Conservation (phyloP, 495 filamentous ascomycete genomes). For the Neurospora hispaniola region DNA sequence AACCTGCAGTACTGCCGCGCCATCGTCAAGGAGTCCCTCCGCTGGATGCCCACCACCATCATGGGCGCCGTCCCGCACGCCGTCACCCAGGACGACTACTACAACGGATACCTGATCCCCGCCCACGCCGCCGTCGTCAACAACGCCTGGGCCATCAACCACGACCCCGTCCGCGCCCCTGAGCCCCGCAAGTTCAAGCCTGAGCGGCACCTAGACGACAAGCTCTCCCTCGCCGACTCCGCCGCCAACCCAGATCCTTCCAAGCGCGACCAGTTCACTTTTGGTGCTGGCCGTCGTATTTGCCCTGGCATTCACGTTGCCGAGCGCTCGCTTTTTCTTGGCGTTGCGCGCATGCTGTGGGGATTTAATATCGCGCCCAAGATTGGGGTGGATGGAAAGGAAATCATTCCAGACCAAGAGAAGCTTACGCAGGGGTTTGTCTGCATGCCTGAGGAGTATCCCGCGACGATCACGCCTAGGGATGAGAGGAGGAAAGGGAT, state of each 20-base stretch:
- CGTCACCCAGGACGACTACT: conserved; percentile 39
- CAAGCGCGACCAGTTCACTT: conserved; percentile 38
- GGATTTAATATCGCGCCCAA: conserved; percentile 37
- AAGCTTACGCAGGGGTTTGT: conserved; percentile 34
- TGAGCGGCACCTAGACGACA: conserved; percentile 19
- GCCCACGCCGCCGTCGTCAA: conserved; percentile 35
- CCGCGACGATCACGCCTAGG: conserved; percentile 25
- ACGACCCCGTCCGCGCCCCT: conserved; percentile 25
- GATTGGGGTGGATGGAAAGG: conserved; percentile 22
- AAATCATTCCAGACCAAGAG: conserved; percentile 29
- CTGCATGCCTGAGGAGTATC: conserved; percentile 31
- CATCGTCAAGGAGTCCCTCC: conserved; percentile 46
- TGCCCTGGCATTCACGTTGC: conserved; percentile 51
- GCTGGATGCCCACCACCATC: conserved; percentile 49
- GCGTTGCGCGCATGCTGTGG: conserved; percentile 41
- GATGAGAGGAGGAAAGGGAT: conserved; percentile 16
- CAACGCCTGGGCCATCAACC: conserved; percentile 39
- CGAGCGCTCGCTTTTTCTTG: conserved; percentile 44
- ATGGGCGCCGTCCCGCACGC: conserved; percentile 46
- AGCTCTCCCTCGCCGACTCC: conserved; percentile 17
- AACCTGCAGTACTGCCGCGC: conserved; percentile 42
- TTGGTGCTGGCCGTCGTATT: conserved; percentile 49
- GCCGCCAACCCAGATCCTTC: conserved; percentile 23
- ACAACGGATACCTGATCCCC: conserved; percentile 41
- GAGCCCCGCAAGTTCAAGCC: conserved; percentile 29